Evolutionary conservation across 805 yeast species (phyloP).

Genomic region (Lipomyces sp.): DNA sequence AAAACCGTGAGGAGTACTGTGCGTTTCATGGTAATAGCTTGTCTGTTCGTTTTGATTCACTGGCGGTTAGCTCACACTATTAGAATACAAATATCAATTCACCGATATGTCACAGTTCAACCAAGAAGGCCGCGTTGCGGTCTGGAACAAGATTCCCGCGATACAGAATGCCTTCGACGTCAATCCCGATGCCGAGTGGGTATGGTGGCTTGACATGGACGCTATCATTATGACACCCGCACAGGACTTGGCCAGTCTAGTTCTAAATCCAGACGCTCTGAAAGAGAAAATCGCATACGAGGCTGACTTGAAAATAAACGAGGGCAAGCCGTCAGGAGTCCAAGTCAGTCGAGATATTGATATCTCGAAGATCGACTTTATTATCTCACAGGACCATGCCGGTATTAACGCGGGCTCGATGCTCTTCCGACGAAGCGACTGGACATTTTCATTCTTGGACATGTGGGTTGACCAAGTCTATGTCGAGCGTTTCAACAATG

Average conservation of each 20-base stretch:
- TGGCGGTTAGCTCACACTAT: neutral
- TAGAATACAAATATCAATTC: constrained; percentile 39
- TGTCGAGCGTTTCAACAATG: constrained; percentile 70
- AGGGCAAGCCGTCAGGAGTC: constrained; percentile 18
- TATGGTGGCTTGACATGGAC: constrained; percentile 49
- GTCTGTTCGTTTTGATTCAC: neutral
- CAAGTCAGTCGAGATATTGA: constrained; percentile 14
- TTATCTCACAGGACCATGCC: constrained; percentile 84
- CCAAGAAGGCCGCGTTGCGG: constrained; percentile 10
- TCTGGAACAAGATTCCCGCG: constrained; percentile 47
- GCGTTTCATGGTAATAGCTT: constrained; percentile 41
- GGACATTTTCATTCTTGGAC: constrained; percentile 74
- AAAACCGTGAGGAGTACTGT: constrained; percentile 45
- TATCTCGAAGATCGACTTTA: constrained; percentile 55
- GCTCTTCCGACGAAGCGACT: constrained; percentile 66
- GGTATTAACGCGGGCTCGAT: constrained; percentile 85
- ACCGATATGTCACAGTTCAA: constrained; percentile 40
- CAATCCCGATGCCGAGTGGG: constrained; percentile 47
- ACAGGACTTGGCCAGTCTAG: constrained; percentile 40
- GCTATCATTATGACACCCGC: constrained; percentile 44
- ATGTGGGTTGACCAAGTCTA: constrained; percentile 89
- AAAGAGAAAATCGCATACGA: constrained; percentile 38
- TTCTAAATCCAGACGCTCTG: constrained; percentile 41
- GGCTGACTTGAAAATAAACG: constrained; percentile 4
- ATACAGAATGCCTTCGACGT: constrained; percentile 42